Evolutionary conservation across 805 yeast species (phyloP).

Genomic region (Cyberlindnera petersonii): DNA sequence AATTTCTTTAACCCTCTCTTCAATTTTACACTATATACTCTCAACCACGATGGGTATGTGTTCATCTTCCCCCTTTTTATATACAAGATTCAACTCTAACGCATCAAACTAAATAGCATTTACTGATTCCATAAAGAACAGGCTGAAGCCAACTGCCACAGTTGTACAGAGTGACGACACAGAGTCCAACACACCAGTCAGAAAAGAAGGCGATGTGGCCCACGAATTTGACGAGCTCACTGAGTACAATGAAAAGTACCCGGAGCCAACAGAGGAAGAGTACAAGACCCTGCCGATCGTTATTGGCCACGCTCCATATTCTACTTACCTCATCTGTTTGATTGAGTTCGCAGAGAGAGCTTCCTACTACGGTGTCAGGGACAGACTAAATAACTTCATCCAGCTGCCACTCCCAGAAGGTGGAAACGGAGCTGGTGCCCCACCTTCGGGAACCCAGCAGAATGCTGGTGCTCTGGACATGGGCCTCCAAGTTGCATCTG

Average conservation of each 20-base stretch:
- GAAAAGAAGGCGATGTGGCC: too few relatives aligned
- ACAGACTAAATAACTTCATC: slow-evolving; percentile 78
- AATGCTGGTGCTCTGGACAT: slow-evolving; percentile 53
- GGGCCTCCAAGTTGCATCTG: slow-evolving; percentile 60
- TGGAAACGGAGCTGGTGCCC: slow-evolving; percentile 34
- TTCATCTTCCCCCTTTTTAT: too few relatives aligned
- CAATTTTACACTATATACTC: too few relatives aligned
- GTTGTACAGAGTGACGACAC: too few relatives aligned
- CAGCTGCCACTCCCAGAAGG: slow-evolving; percentile 44
- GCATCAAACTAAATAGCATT: too few relatives aligned
- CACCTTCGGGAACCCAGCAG: slow-evolving; percentile 21
- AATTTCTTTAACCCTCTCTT: too few relatives aligned
- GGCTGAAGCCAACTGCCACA: too few relatives aligned
- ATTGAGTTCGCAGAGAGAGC: slow-evolving; percentile 81
- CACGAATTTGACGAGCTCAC: slow-evolving; percentile 3
- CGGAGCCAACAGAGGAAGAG: slow-evolving; percentile 46
- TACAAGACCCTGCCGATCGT: slow-evolving; percentile 32
- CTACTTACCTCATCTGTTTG: slow-evolving; percentile 50
- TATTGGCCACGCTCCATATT: slow-evolving; percentile 45
- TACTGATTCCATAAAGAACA: too few relatives aligned
- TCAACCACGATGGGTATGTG: too few relatives aligned
- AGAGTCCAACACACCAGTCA: too few relatives aligned
- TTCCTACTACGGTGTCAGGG: slow-evolving; percentile 72
- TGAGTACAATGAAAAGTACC: slow-evolving; percentile 17
- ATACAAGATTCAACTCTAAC: too few relatives aligned